Base-by-base conservation (phyloP, 2,329 filamentous ascomycete species). In the Colletotrichum lentis region DNA sequence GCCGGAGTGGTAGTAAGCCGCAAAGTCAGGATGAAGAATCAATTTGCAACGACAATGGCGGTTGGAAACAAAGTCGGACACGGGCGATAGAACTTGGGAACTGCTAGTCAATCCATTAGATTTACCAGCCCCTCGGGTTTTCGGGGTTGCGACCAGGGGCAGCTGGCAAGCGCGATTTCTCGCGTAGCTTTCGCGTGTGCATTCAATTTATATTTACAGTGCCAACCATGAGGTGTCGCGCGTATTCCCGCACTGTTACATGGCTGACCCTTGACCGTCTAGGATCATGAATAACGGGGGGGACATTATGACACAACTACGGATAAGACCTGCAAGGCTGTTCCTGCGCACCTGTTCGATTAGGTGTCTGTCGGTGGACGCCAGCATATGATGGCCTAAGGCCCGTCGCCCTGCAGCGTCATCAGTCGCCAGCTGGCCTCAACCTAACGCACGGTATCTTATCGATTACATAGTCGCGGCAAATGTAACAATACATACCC, bases 111-210 rank as follows among this genome's bases (percentile, higher is more conserved):
- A 20, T n/a, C n/a, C 6, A 10, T n/a, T 16, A 10, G 50, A 53
- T 14, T 52, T 58, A 27, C 55, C 55, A 58, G 55, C 55, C 55
- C 55, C 55, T 24, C 55, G 55, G 18, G 20, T 58, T 58, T 58
- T 12, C 18, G n/a, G 27, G 18, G 14, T 37, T 53, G 31, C 50
- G 50, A 53, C 50, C 43, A 20, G 55, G 41, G 43, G 16, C 3
- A 31, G 43, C 31, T 37, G 11, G 22, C 22, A n/a, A 27, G 16
- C 55, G 55, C 55, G 55, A 35, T 37, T 47, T 47, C 55, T n/a
- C 55, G 55, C 43, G 43, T 58, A 16, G 10, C 31, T 46, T 16
- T 47, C 55, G 43, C 55, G 55, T 47, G n/a, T 7, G 18, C 1
- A n/a, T 1, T 3, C 11, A 53, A 53, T 20, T 3, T 37, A 53